A percentile compares a stretch with the other conserved stretches of the same genome.
These are phyloP conservation scores for Kurtzmaniella quercitrusa DNA, from an alignment of 1,139 yeast species.

Conservation along the genomic window DNA sequence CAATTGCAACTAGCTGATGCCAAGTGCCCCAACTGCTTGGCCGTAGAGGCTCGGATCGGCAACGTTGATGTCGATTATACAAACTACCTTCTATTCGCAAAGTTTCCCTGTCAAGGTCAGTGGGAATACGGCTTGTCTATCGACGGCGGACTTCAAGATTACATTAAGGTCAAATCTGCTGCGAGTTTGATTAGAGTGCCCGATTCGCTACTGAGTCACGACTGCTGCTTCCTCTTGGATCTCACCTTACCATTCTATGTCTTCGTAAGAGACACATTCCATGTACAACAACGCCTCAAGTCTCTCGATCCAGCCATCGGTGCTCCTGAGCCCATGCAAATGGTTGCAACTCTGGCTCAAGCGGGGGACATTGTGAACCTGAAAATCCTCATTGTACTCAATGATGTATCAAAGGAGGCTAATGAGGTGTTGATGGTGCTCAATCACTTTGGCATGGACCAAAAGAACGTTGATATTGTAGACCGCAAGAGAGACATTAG, in stretches of 20 bases:
- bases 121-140: constrained; percentile 32
- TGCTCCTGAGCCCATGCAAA: background rate
- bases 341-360: background rate
- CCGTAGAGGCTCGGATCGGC: constrained; percentile 4
- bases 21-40: constrained; percentile 22
- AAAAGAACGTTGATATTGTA: constrained; percentile 23
- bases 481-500: constrained; percentile 13
- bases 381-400: constrained; percentile 24
- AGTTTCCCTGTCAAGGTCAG: constrained; percentile 19
- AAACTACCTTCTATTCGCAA: constrained; percentile 11
- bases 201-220: constrained; percentile 31
- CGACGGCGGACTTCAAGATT: constrained; percentile 42
- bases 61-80: constrained; percentile 5
- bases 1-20: constrained; percentile 17
- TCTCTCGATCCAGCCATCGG: background rate
- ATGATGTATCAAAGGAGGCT: constrained; percentile 25
- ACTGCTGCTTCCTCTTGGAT: constrained; percentile 32
- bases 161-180: constrained; percentile 24
- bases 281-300: constrained; percentile 3
- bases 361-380: constrained; percentile 1
- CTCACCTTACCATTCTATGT: constrained; percentile 34
- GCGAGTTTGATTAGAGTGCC: constrained; percentile 26
- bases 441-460: constrained; percentile 26
- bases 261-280: constrained; percentile 15
- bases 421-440: constrained; percentile 36